A percentile compares a stretch with the other conserved stretches of the same genome.
These are phyloP conservation scores for Backusella australiensis DNA, from an alignment of 192 early-diverging fungal species.

Conservation along the genomic window DNA sequence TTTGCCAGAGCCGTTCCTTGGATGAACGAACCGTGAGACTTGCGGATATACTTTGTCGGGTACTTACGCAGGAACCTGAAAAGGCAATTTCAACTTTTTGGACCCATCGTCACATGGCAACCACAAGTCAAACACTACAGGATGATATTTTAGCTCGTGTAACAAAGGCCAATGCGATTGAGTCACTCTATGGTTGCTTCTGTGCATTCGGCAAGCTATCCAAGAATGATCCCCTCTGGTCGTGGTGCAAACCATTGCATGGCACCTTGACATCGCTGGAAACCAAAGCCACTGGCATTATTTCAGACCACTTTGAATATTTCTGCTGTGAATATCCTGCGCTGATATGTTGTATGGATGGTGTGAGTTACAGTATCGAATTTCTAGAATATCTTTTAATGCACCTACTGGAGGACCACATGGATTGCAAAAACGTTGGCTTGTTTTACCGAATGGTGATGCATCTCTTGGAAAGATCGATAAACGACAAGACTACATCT, in stretches of 20 bases:
- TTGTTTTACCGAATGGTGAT: conserved; percentile 14
- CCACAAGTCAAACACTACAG: conserved; percentile 4
- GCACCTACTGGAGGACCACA: conserved; percentile 25
- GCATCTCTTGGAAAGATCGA: neutral
- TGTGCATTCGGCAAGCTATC: conserved; percentile 7
- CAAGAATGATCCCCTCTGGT: conserved; percentile 10
- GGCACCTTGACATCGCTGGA: conserved; percentile 8
- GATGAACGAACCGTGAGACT: conserved; percentile 3
- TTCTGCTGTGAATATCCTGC: conserved; percentile 33
- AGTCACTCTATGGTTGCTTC: conserved; percentile 23
- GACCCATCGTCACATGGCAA: conserved; percentile 16
- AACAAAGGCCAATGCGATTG: conserved; percentile 20
- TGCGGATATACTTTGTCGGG: neutral
- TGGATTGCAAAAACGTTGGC: conserved; percentile 21
- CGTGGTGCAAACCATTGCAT: conserved; percentile 16
- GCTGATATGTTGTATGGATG: conserved; percentile 31
- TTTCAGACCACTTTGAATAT: conserved; percentile 26
- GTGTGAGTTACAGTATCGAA: conserved; percentile 24
- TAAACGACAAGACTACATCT: neutral
- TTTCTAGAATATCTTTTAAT: conserved; percentile 30
- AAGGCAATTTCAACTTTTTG: conserved; percentile 19
- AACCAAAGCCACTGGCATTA: conserved; percentile 15
- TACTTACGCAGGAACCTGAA: conserved; percentile 26
- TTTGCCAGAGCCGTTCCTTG: neutral
- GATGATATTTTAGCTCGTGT: conserved; percentile 10